Conservation (phyloP, 805 yeast genomes). For the Metschnikowia borealis region DNA sequence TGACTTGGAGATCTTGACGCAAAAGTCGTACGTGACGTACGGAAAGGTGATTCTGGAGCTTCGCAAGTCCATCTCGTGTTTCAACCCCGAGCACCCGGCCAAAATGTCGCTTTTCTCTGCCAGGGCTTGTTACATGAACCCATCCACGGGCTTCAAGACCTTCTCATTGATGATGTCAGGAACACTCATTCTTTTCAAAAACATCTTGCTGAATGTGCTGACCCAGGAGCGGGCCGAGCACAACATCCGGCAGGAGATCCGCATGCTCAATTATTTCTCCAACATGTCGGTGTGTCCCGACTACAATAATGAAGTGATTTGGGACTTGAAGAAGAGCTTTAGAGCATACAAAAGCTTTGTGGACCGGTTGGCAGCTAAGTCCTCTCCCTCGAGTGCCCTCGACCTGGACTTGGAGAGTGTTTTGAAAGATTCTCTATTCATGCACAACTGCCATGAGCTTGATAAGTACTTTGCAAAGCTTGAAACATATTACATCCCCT, state of each 20-base stretch:
- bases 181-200: conserved; percentile 28
- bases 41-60: conserved; percentile 34
- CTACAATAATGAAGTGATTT: conserved; percentile 28
- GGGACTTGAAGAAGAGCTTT: conserved; percentile 25
- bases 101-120: conserved; percentile 35
- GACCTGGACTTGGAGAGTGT: conserved; percentile 5
- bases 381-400: neutral
- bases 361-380: conserved; percentile 4
- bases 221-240: conserved; percentile 6
- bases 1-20: conserved; percentile 28
- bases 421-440: conserved; percentile 13
- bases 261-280: conserved; percentile 22
- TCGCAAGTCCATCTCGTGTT: conserved; percentile 26
- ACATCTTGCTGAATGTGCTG: conserved; percentile 21
- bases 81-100: conserved; percentile 35
- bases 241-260: conserved; percentile 11
- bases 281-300: conserved; percentile 29
- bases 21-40: conserved; percentile 31
- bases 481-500: conserved; percentile 25
- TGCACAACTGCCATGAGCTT: conserved; percentile 24
- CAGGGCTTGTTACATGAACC: conserved; percentile 32
- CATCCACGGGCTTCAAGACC: conserved; percentile 30
- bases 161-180: conserved; percentile 33
- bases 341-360: conserved; percentile 24
- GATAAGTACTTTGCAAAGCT: conserved; percentile 28